phyloP scores from a whole-genome alignment of 306 rosid species.

The Canavalia ensiformis region DNA sequence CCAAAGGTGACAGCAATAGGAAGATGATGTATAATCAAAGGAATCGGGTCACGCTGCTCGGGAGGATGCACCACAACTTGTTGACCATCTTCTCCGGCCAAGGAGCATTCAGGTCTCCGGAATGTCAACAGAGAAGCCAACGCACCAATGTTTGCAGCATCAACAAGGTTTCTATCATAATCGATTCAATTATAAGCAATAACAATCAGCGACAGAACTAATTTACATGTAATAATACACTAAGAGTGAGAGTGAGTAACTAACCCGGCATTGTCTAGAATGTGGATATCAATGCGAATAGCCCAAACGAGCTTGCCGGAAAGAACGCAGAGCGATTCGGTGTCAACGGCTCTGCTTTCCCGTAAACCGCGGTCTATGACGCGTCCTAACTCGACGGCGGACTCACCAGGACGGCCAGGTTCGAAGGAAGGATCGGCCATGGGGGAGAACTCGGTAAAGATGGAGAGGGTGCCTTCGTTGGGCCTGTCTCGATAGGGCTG shows the following conservation, averaged over 20 bases:
- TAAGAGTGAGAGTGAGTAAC: too few relatives aligned
- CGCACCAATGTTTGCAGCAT: conserved; percentile 92
- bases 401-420: conserved; percentile 83
- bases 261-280: conserved; percentile 90
- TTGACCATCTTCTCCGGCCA: conserved; percentile 87
- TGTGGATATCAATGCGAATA: conserved; percentile 82
- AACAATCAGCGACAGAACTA: too few relatives aligned
- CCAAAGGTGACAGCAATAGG: conserved; percentile 95
- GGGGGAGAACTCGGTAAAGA: conserved; percentile 90
- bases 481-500: conserved; percentile 90
- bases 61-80: conserved; percentile 89
- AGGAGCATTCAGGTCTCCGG: conserved; percentile 86
- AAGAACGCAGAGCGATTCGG: conserved; percentile 82
- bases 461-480: conserved; percentile 86
- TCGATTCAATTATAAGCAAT: too few relatives aligned
- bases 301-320: conserved; percentile 89
- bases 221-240: too few relatives aligned
- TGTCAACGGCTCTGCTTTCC: conserved; percentile 89
- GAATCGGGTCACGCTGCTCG: conserved; percentile 81
- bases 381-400: conserved; percentile 84
- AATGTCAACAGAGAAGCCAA: conserved; percentile 83
- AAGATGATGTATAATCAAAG: conserved; percentile 88
- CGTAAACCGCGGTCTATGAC: conserved; percentile 85
- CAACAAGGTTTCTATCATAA: conserved; percentile 75
- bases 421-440: conserved; percentile 98